Evolutionary conservation across 345 rosid species (phyloP), one percentile per base, ranked within the genome.

Genomic region (Erysimum cheiranthoides): DNA sequence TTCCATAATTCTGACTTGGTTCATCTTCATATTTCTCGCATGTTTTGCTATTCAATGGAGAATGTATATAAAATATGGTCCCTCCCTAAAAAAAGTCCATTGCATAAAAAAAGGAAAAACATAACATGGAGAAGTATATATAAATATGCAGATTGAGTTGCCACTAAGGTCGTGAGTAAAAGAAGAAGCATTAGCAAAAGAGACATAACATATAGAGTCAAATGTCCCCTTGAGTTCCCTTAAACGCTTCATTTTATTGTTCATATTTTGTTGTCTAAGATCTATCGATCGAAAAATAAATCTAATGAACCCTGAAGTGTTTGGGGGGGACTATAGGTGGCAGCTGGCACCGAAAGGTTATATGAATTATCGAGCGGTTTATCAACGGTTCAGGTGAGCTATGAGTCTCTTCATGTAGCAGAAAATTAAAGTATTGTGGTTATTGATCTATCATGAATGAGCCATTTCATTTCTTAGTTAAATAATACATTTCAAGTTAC

Each of bases 161-260:
- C n/a, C n/a, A n/a, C n/a, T n/a, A n/a, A n/a, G n/a, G n/a, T n/a
- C n/a, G n/a, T n/a, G n/a, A n/a, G n/a, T n/a, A n/a, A n/a, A n/a
- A n/a, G n/a, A n/a, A 60, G 40, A 49, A 53, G 10, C 61, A 50
- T 50, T 28, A 50, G 13, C 67, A 58, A 38, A 71, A 47, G 18
- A 64, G 28, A 58, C 4, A 45, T 21, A 16, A 17, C 3, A 30
- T 38, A 5, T 30, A 67, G 8, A 68, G 79, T 76, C 79, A 76
- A 62, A 43, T 62, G 75, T 62, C 59, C 65, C 64, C 80, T 76
- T 70, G 80, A 76, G 80, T 69, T 76, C 80, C 63, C 80, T 69
- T 76, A 10, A 69, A 68, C 74, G 63, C 79, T 76, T 76, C 79
- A 76, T 76, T 68, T n/a, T n/a, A n/a, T n/a, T n/a, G 79, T 76